phyloP scores from a whole-genome alignment of 225 moss, liverwort and hornwort genomes.

The Pseudoscleropodium purum region DNA sequence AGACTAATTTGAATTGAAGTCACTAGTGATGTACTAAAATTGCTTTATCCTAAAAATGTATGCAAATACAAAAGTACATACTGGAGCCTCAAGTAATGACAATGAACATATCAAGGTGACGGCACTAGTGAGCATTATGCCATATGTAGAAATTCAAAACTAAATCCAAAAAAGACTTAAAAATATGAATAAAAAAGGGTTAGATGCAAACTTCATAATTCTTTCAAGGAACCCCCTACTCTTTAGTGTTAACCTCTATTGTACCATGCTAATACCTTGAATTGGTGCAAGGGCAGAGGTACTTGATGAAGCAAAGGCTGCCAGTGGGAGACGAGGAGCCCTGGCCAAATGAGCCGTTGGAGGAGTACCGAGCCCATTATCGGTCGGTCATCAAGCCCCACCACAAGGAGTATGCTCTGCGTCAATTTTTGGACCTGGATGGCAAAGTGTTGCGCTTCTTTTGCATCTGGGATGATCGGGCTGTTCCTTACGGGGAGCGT shows the following conservation, averaged over 20 bases:
- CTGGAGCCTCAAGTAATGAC: neutral
- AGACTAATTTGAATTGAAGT: neutral
- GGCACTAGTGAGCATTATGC: neutral
- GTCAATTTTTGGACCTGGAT: conserved; percentile 66
- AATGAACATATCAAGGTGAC: neutral
- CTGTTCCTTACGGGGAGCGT: conserved; percentile 83
- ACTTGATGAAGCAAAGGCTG: conserved; percentile 71
- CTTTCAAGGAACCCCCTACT: neutral
- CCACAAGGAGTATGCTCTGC: conserved; percentile 64
- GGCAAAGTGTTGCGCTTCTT: conserved; percentile 88
- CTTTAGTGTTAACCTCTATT: neutral
- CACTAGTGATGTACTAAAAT: neutral
- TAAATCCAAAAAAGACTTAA: no score
- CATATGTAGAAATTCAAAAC: neutral
- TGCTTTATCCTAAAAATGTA: no score
- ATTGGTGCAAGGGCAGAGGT: conserved; percentile 34
- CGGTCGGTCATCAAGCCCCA: conserved; percentile 37
- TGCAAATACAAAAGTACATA: neutral
- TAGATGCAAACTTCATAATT: neutral
- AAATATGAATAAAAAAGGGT: neutral
- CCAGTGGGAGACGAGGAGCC: conserved; percentile 77
- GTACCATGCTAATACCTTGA: neutral
- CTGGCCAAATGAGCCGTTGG: conserved; percentile 70
- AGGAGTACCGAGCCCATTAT: conserved; percentile 69
- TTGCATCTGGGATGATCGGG: conserved; percentile 88